Percentiles rank a stretch among this genome's conserved stretches.
Conservation (phyloP, 306 rosid genomes). For the Malus asiatica region DNA sequence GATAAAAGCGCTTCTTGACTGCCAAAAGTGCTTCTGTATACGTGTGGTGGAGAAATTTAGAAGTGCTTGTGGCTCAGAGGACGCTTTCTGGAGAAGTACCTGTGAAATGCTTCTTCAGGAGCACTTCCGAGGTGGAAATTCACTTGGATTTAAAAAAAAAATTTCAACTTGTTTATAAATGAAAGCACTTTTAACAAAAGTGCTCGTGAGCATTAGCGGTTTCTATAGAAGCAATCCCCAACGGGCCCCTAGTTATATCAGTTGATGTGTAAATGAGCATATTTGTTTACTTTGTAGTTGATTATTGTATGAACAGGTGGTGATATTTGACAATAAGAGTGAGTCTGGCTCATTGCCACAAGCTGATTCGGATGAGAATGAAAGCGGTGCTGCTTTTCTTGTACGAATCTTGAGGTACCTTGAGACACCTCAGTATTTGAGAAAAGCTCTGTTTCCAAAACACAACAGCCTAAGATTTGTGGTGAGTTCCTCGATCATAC, state of each 20-base stretch:
- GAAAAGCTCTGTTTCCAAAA: slow-evolving; percentile 82
- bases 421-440: slow-evolving; percentile 93
- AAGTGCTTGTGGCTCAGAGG: not conserved
- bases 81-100: not conserved
- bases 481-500: slow-evolving; percentile 36
- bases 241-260: not conserved
- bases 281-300: not conserved
- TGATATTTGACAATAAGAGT: slow-evolving; percentile 65
- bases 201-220: not conserved
- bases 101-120: not conserved
- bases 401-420: slow-evolving; percentile 73
- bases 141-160: not conserved
- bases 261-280: not conserved
- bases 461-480: slow-evolving; percentile 81
- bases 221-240: not conserved
- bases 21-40: not conserved
- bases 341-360: slow-evolving; percentile 12
- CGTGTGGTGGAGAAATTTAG: not conserved
- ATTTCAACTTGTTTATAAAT: not conserved
- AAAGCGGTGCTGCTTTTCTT: slow-evolving; percentile 73
- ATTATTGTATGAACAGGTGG: slow-evolving; percentile 45
- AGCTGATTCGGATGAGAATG: slow-evolving; percentile 50
- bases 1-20: not conserved
- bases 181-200: not conserved
- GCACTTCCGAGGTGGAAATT: not conserved